These are phyloP conservation scores for Populus pruinosa DNA, from an alignment of 345 rosid species.

Conservation along the genomic window DNA sequence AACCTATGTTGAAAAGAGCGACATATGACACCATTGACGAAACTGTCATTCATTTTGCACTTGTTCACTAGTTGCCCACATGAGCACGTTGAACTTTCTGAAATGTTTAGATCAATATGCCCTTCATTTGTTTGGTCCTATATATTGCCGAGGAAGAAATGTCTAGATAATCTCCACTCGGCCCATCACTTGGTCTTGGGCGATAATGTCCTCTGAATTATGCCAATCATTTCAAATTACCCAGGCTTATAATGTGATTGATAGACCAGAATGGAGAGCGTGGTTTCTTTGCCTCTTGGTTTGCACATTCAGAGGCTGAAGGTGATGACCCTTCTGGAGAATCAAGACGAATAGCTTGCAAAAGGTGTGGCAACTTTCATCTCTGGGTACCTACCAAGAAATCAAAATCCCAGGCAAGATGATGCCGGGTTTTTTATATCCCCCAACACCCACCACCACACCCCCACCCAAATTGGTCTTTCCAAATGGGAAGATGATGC, in stretches of 20 bases:
- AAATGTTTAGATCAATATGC: not conserved
- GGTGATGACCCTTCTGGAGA: conserved; percentile 66
- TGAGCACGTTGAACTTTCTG: not conserved
- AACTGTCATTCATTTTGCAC: not conserved
- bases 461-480: not conserved
- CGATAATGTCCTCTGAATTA: not conserved
- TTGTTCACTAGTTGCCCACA: not conserved
- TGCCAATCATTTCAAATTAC: conserved; percentile 13
- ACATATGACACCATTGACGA: not conserved
- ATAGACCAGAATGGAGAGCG: conserved; percentile 49
- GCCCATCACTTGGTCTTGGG: not conserved
- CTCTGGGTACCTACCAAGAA: conserved; percentile 73
- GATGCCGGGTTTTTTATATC: conserved; percentile 81
- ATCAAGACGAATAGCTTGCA: conserved; percentile 81
- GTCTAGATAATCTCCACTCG: not conserved
- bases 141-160: not conserved
- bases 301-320: conserved; percentile 54
- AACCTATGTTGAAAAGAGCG: not conserved
- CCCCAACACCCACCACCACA: too few relatives aligned
- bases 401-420: conserved; percentile 86
- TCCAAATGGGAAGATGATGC: conserved; percentile 2
- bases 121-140: not conserved
- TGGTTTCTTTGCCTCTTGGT: conserved; percentile 61
- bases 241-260: conserved; percentile 19
- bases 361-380: conserved; percentile 73